These are phyloP conservation scores for Gastrolobium villosum DNA, from an alignment of 306 rosid genomes.

Conservation along the genomic window DNA sequence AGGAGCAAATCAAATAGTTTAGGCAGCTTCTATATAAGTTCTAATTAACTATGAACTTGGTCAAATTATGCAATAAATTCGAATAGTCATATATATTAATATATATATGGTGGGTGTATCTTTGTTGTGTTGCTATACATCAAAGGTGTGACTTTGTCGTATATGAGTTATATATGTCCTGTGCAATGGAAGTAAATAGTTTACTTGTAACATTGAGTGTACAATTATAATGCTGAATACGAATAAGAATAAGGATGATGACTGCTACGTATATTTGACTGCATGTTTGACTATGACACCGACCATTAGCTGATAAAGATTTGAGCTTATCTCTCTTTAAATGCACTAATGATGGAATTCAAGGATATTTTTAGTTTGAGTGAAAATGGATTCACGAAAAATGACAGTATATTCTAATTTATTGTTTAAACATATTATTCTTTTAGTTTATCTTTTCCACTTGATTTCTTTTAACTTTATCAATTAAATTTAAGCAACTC, in stretches of 20 bases:
- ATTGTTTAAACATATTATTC: too few relatives aligned
- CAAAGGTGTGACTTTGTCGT: conserved; percentile 23
- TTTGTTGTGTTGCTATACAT: conserved; percentile 40
- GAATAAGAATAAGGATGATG: not conserved
- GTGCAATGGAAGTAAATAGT: not conserved
- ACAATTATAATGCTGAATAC: not conserved
- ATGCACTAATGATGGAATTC: not conserved
- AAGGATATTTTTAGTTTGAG: not conserved
- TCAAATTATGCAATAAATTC: conserved; percentile 41
- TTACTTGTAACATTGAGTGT: not conserved
- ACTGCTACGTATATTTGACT: not conserved
- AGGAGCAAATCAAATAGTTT: conserved; percentile 27
- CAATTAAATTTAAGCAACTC: too few relatives aligned
- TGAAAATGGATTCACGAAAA: not conserved
- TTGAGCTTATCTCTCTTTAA: conserved; percentile 4
- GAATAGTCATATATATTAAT: not conserved
- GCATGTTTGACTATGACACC: not conserved
- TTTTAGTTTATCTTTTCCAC: too few relatives aligned
- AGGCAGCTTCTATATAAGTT: not conserved
- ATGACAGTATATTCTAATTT: not conserved
- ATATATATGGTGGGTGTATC: conserved; percentile 41
- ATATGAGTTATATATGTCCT: not conserved
- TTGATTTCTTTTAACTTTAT: too few relatives aligned
- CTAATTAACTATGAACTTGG: conserved; percentile 21
- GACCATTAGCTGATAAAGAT: conserved; percentile 22